Conservation (phyloP, 306 rosid species). For the Quercus variabilis region DNA sequence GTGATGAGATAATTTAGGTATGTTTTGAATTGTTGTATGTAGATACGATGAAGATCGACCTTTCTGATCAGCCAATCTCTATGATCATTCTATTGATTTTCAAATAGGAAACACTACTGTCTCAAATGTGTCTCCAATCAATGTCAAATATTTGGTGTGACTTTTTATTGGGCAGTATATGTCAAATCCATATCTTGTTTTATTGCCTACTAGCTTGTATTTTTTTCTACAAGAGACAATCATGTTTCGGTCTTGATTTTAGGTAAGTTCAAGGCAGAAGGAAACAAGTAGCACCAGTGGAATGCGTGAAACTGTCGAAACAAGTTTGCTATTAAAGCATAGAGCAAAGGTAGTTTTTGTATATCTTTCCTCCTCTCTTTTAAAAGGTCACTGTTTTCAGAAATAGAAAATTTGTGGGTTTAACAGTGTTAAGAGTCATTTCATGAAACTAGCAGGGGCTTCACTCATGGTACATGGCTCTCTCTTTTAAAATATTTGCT, state of each 20-base stretch:
- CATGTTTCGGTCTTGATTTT: constrained; percentile 15
- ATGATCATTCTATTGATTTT: background rate
- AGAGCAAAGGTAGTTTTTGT: constrained; percentile 77
- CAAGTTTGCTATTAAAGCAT: constrained; percentile 91
- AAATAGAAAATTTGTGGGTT: background rate
- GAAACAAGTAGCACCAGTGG: constrained; percentile 98
- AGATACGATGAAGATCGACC: background rate
- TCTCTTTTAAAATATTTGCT: background rate
- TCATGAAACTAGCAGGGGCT: background rate
- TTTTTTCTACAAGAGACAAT: background rate
- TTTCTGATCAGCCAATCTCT: background rate
- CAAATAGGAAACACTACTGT: background rate
- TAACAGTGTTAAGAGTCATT: background rate
- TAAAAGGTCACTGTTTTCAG: background rate
- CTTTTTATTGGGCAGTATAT: background rate
- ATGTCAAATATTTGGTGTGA: background rate
- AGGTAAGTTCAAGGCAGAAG: constrained; percentile 97
- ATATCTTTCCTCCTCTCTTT: background rate
- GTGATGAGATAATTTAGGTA: background rate
- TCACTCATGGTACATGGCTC: background rate
- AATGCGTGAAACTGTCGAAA: constrained; percentile 89
- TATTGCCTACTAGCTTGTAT: background rate
- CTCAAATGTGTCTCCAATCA: background rate
- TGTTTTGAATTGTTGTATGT: background rate
- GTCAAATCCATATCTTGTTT: background rate